phyloP scores from a whole-genome alignment of 225 moss, liverwort and hornwort species.

The Straminergon stramineum region DNA sequence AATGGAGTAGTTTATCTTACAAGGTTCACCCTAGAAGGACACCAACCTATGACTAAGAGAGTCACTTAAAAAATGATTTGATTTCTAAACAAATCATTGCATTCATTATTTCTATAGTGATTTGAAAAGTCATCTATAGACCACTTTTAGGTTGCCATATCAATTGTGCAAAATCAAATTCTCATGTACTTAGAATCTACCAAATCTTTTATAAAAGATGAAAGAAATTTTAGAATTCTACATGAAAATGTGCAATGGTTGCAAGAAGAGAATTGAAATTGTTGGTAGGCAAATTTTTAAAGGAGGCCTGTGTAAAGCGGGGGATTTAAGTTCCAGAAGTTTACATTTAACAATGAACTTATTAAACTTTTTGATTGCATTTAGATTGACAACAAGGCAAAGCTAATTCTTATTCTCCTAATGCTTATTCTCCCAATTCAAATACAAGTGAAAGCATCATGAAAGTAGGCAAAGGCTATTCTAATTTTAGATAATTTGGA shows the following conservation, averaged over 20 bases:
- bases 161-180: background rate
- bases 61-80: background rate
- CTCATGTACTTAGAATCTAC: too few species aligned
- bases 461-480: background rate
- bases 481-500: background rate
- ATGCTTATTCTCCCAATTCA: background rate
- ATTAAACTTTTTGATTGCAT: background rate
- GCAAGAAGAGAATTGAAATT: background rate
- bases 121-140: background rate
- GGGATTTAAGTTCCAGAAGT: rapidly evolving
- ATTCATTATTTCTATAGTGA: background rate
- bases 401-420: too few species aligned
- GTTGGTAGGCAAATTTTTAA: background rate
- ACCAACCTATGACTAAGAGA: rapidly evolving
- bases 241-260: background rate
- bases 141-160: rapidly evolving
- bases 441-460: background rate
- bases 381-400: background rate
- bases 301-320: rapidly evolving
- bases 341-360: background rate
- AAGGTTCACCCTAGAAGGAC: background rate
- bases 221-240: background rate
- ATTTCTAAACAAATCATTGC: background rate
- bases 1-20: too few species aligned
- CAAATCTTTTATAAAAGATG: too few species aligned